phyloP scores from a whole-genome alignment of 305 asterid species.

The Stenogyne calaminthoides region DNA sequence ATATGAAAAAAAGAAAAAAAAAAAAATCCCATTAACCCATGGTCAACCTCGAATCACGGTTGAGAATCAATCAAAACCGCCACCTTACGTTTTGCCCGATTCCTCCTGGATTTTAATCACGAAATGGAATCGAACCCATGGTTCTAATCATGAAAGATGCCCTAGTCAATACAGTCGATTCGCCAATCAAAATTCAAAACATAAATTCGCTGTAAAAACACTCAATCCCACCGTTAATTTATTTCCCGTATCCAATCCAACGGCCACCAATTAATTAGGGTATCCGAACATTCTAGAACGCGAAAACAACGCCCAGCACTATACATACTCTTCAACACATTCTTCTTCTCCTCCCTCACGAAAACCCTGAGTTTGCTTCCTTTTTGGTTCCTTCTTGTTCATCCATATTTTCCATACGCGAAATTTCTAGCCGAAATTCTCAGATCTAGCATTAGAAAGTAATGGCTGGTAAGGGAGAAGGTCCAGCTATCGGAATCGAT shows the following conservation, averaged over 20 bases:
- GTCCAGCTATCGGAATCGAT: slow-evolving; percentile 86
- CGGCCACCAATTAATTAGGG: slow-evolving; percentile 37
- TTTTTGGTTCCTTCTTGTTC: neutral
- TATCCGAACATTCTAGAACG: slow-evolving; percentile 65
- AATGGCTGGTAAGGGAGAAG: slow-evolving; percentile 86
- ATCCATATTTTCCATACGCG: neutral
- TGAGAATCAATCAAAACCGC: too few relatives aligned
- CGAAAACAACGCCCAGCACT: neutral
- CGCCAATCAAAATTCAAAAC: slow-evolving; percentile 25
- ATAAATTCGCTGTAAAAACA: slow-evolving; percentile 6
- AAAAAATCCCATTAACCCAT: too few relatives aligned
- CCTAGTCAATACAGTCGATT: neutral
- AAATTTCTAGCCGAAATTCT: neutral
- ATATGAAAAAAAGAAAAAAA: too few relatives aligned
- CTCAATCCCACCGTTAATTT: slow-evolving; percentile 28
- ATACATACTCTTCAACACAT: slow-evolving; percentile 19
- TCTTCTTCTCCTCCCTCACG: neutral
- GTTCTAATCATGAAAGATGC: too few relatives aligned
- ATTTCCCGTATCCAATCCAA: slow-evolving; percentile 33
- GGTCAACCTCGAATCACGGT: too few relatives aligned
- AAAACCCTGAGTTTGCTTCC: slow-evolving; percentile 28
- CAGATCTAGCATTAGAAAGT: slow-evolving; percentile 18
- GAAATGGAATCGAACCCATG: too few relatives aligned
- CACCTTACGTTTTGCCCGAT: too few relatives aligned
- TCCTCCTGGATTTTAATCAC: too few relatives aligned